Percentiles rank a stretch among this genome's conserved stretches.
These are phyloP conservation scores for Curvularia eragrostidis DNA, from an alignment of 2,329 filamentous ascomycete genomes.

Conservation along the genomic window DNA sequence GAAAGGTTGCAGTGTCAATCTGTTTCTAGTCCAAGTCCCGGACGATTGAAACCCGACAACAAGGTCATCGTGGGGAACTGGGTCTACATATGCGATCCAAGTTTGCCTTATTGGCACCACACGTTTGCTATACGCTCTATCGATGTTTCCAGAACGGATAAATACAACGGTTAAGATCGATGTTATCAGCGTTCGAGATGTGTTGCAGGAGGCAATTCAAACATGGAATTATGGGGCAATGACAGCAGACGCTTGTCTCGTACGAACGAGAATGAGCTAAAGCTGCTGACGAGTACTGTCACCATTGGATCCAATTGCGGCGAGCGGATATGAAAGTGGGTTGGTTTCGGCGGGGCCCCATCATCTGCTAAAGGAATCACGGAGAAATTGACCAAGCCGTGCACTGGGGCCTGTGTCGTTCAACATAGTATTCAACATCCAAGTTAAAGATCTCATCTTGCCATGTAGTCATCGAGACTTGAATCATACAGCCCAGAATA, in stretches of 20 bases:
- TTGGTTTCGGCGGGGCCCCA: not conserved
- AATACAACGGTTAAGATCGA: conserved; percentile 14
- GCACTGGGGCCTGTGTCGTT: not conserved
- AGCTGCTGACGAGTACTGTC: conserved; percentile 1
- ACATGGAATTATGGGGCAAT: conserved; percentile 5
- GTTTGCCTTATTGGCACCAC: not conserved
- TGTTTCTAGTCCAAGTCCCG: conserved; percentile 9
- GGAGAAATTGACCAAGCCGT: not conserved
- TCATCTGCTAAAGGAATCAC: conserved; percentile 6
- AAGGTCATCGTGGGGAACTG: conserved; percentile 8
- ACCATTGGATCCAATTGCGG: conserved; percentile 1
- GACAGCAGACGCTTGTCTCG: not conserved
- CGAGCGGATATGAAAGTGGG: not conserved
- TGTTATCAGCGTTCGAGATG: conserved; percentile 8
- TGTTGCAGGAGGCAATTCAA: conserved; percentile 6
- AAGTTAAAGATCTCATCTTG: not conserved
- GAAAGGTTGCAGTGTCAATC: not conserved
- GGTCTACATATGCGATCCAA: conserved; percentile 11
- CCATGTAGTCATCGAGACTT: not conserved
- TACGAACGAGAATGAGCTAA: conserved; percentile 2
- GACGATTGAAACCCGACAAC: conserved; percentile 6
- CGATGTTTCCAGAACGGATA: not conserved
- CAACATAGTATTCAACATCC: not conserved
- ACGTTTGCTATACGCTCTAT: not conserved
- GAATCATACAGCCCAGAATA: not conserved